These are phyloP conservation scores for Euphorbia schlechtendalii DNA, from an alignment of 441 rosid genomes.

Conservation along the genomic window DNA sequence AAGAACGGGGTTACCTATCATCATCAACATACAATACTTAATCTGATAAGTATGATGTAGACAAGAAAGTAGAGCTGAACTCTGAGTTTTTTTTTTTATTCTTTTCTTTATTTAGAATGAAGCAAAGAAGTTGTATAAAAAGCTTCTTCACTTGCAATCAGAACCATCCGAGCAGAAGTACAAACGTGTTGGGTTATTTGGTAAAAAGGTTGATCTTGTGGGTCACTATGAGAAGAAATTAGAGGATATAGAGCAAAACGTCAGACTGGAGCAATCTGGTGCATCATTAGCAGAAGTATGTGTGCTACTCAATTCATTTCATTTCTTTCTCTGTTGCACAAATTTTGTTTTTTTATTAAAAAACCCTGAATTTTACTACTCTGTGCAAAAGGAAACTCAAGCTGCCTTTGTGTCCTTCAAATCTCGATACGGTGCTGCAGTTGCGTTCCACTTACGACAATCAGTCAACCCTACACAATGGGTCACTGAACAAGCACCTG, in stretches of 20 bases:
- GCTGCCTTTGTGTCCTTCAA: constrained; percentile 98
- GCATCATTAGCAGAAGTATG: constrained; percentile 54
- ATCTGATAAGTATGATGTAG: background rate
- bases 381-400: constrained; percentile 56
- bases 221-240: constrained; percentile 64
- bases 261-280: constrained; percentile 63
- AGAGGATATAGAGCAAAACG: constrained; percentile 58
- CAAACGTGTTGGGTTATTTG: constrained; percentile 39
- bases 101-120: constrained; percentile 35
- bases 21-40: too few relatives aligned
- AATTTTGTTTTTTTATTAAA: background rate
- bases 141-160: constrained; percentile 42
- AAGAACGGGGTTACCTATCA: too few relatives aligned
- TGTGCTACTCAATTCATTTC: too few relatives aligned
- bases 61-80: background rate
- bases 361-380: constrained; percentile 19
- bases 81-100: constrained; percentile 8
- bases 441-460: constrained; percentile 68
- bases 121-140: constrained; percentile 45
- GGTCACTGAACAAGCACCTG: constrained; percentile 87
- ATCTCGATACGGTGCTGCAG: constrained; percentile 78
- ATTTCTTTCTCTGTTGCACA: background rate
- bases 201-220: constrained; percentile 47
- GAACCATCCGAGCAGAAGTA: constrained; percentile 36
- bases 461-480: constrained; percentile 79